Conservation (phyloP, 1,284 basidiomycete genomes). For the Cyathus pygmaeus region DNA sequence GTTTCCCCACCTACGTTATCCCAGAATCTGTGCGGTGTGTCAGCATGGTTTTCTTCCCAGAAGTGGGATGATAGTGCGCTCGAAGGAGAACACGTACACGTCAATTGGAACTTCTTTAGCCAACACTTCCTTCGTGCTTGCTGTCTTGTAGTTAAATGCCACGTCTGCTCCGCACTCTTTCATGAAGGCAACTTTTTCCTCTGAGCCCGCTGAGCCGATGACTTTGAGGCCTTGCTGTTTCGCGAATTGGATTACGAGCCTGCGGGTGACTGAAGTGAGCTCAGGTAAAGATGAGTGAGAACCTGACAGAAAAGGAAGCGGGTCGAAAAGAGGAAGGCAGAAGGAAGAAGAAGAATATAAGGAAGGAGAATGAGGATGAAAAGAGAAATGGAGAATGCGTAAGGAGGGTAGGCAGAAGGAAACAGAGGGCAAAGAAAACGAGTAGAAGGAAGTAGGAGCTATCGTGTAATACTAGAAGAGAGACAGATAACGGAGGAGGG, state of each 20-base stretch:
- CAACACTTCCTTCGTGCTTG: constrained; percentile 60
- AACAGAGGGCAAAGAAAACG: too few species aligned
- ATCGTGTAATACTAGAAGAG: too few species aligned
- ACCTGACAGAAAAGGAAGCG: background rate
- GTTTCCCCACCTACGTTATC: constrained; percentile 69
- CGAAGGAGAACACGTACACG: constrained; percentile 46
- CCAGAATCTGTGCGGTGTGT: constrained; percentile 8
- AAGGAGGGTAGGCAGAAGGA: too few species aligned
- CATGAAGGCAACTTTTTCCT: constrained; percentile 75
- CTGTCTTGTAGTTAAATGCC: constrained; percentile 80
- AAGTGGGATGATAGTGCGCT: background rate
- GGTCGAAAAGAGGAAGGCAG: too few species aligned
- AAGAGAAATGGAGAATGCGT: too few species aligned
- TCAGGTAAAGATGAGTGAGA: background rate
- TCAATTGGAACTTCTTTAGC: constrained; percentile 66
- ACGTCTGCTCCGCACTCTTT: constrained; percentile 74
- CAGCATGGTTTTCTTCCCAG: background rate
- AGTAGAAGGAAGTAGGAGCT: too few species aligned
- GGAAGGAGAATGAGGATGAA: too few species aligned
- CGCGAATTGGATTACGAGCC: constrained; percentile 67
- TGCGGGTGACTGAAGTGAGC: too few species aligned
- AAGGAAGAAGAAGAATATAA: too few species aligned
- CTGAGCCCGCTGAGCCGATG: constrained; percentile 77
- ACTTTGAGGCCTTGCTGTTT: constrained; percentile 73
- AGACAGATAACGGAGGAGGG: too few species aligned